Conservation (phyloP, 1,139 yeast species). For the Hanseniaspora gamundiae region DNA sequence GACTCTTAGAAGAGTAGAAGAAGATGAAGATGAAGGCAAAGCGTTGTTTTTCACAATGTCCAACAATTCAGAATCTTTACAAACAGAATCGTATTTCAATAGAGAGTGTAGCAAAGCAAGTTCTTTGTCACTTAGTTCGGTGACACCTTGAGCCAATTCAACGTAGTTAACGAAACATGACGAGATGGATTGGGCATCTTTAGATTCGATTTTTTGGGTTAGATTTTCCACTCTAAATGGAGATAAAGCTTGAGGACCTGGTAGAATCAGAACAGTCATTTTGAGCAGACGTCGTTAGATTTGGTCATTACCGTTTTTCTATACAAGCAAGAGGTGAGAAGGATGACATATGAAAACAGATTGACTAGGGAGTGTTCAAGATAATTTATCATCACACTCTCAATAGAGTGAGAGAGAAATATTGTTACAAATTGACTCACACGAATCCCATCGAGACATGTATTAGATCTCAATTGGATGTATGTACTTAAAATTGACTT, state of each 20-base stretch:
- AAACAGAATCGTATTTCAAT: slow-evolving; percentile 62
- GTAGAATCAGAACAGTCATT: slow-evolving; percentile 46
- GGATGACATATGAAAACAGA: too few species aligned
- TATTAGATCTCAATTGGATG: too few species aligned
- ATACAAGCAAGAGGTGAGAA: neutral
- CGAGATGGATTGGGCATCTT: slow-evolving; percentile 54
- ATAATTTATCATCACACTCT: too few species aligned
- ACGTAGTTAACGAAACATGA: slow-evolving; percentile 77
- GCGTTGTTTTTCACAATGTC: slow-evolving; percentile 27
- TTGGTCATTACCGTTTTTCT: neutral
- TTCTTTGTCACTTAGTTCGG: slow-evolving; percentile 28
- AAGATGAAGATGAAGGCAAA: slow-evolving; percentile 26
- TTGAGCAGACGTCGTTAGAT: neutral
- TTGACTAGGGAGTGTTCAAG: too few species aligned
- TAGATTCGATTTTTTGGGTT: slow-evolving; percentile 36
- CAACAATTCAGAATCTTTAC: slow-evolving; percentile 29
- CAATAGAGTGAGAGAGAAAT: too few species aligned
- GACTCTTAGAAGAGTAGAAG: slow-evolving; percentile 55
- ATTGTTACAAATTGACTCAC: too few species aligned
- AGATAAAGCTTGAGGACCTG: slow-evolving; percentile 89
- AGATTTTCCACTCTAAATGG: slow-evolving; percentile 74
- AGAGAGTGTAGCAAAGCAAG: slow-evolving; percentile 44
- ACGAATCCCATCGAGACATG: too few species aligned
- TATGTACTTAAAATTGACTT: too few species aligned
- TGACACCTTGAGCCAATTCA: slow-evolving; percentile 34